Evolutionary conservation across 305 asterid species (phyloP), one percentile per base, ranked within the genome.

Genomic region (Fraxinus dipetala): DNA sequence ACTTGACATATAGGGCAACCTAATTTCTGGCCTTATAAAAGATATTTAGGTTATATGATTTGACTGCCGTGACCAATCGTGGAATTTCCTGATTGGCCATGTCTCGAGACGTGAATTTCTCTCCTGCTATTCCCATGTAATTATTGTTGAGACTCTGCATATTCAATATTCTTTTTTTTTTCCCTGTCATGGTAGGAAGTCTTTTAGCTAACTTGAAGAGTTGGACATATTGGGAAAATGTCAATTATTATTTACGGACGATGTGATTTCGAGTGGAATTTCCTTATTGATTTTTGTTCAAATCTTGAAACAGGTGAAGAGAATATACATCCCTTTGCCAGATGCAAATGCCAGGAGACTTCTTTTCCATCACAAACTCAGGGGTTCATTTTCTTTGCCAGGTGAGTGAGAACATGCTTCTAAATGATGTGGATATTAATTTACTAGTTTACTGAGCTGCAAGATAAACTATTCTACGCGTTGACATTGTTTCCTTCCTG

Each of bases 281-380:
- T 78, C 74, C n/a, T 24, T 36, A 5, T 11, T 30, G 26, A 10
- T 38, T 13, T n/a, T 48, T 16, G 34, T 72, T 38, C 69, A 48
- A 85, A 45, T 77, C 74, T 56, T 78, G 81, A 54, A 83, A 79
- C 89, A 96, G 99, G 99, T 96, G 86, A 96, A 96, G 91, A 93
- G 93, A 87, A 96, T 96, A 80, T 96, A 96, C 89, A 94, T 96
- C 75, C 99, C 99, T 84, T 85, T 96, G 88, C 99, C 98, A 76
- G 99, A 96, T 91, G 86, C 86, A 77, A 89, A 86, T 75, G 97
- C 97, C 76, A 91, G 99, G 85, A 90, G 91, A 83, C 87, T 89
- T 80, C 98, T 96, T 84, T 83, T 96, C 83, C 91, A 87, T 87
- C 96, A 94, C 88, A 92, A 91, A 91, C 99, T 96, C 83, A 94